Percentiles rank a stretch among this genome's conserved stretches.
Evolutionary conservation across 2,329 filamentous ascomycete species (phyloP).

Genomic region (Talaromyces sp.): DNA sequence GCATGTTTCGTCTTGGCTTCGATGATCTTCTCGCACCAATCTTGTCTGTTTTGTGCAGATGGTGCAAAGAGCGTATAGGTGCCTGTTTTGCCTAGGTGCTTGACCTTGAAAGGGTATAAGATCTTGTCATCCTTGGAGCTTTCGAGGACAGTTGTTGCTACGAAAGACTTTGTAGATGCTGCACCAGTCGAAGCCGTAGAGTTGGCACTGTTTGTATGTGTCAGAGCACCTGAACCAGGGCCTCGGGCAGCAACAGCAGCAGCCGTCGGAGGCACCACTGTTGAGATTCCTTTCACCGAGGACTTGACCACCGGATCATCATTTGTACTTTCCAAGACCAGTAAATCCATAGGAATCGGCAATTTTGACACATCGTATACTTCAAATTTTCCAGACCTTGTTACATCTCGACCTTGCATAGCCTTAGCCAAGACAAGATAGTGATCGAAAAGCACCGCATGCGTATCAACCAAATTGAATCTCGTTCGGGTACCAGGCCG

Average conservation of each 20-base stretch:
- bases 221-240: slow-evolving; percentile 49
- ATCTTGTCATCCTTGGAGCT: slow-evolving; percentile 69
- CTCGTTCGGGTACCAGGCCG: slow-evolving; percentile 79
- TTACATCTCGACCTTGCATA: slow-evolving; percentile 62
- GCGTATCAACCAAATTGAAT: slow-evolving; percentile 90
- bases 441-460: slow-evolving; percentile 91
- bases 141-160: slow-evolving; percentile 43
- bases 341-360: slow-evolving; percentile 91
- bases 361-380: slow-evolving; percentile 90
- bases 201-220: slow-evolving; percentile 63
- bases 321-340: slow-evolving; percentile 86
- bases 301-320: slow-evolving; percentile 86
- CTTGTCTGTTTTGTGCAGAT: slow-evolving; percentile 65
- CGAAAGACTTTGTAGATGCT: slow-evolving; percentile 15
- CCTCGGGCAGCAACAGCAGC: slow-evolving; percentile 32
- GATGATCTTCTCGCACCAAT: slow-evolving; percentile 92
- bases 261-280: slow-evolving; percentile 51
- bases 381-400: slow-evolving; percentile 68
- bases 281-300: slow-evolving; percentile 63
- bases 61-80: slow-evolving; percentile 87
- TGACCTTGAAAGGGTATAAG: slow-evolving; percentile 89
- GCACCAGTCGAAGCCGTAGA: slow-evolving; percentile 38
- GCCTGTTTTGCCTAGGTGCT: slow-evolving; percentile 83
- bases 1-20: slow-evolving; percentile 94
- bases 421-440: slow-evolving; percentile 89